These are phyloP conservation scores for Ramicandelaber brevisporus DNA, from an alignment of 192 early-diverging fungal species.

Conservation along the genomic window DNA sequence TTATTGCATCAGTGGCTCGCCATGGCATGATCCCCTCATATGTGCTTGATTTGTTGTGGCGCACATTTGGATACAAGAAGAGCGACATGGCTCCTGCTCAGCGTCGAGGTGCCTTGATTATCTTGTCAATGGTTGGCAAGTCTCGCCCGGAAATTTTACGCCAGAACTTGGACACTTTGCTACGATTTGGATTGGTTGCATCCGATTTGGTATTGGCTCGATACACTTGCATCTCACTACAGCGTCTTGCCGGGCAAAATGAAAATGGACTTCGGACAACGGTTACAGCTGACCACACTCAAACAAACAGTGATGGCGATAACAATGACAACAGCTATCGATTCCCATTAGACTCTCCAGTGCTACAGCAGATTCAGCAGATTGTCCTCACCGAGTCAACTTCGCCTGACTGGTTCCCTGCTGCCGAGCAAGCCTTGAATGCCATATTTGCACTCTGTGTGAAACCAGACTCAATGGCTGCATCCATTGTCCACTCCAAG, in stretches of 20 bases:
- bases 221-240: slow-evolving; percentile 79
- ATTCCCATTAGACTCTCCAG: slow-evolving; percentile 24
- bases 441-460: slow-evolving; percentile 74
- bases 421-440: slow-evolving; percentile 86
- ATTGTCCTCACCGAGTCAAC: slow-evolving; percentile 15
- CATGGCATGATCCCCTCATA: slow-evolving; percentile 29
- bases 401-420: slow-evolving; percentile 46
- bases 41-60: slow-evolving; percentile 62
- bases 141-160: slow-evolving; percentile 55
- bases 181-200: slow-evolving; percentile 65
- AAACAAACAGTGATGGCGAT: slow-evolving; percentile 3
- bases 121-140: slow-evolving; percentile 84
- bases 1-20: slow-evolving; percentile 54
- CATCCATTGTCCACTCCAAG: slow-evolving; percentile 42
- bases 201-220: slow-evolving; percentile 61
- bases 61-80: slow-evolving; percentile 37
- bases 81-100: slow-evolving; percentile 36
- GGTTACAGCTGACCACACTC: too few relatives aligned
- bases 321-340: slow-evolving; percentile 15
- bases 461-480: slow-evolving; percentile 65
- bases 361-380: slow-evolving; percentile 22
- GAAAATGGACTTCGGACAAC: too few relatives aligned
- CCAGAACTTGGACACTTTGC: slow-evolving; percentile 61
- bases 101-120: slow-evolving; percentile 71
- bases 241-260: slow-evolving; percentile 57